phyloP scores from a whole-genome alignment of 495 filamentous ascomycete genomes.

The Pseudoneurospora amorphoporcata region DNA sequence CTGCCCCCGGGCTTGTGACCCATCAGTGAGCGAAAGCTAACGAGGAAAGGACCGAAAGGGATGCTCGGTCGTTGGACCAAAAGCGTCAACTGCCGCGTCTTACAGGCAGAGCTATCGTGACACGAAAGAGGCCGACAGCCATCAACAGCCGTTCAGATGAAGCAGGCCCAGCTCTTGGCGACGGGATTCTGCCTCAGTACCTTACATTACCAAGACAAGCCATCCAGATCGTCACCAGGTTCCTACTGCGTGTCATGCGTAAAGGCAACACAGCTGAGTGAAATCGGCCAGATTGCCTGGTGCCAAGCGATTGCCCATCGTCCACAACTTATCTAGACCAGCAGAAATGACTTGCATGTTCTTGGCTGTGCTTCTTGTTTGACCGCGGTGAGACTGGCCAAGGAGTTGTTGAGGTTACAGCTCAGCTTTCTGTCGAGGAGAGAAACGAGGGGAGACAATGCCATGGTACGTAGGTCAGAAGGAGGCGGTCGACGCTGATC shows the following conservation, averaged over 20 bases:
- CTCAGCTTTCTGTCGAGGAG: background rate
- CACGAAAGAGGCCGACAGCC: background rate
- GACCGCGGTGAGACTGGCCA: background rate
- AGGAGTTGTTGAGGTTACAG: background rate
- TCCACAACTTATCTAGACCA: background rate
- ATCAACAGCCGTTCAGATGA: conserved; percentile 8
- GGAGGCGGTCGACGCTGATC: background rate
- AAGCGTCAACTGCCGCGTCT: background rate
- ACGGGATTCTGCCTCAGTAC: conserved; percentile 16
- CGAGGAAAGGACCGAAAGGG: conserved; percentile 3
- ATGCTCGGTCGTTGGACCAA: background rate
- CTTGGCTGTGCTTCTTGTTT: background rate
- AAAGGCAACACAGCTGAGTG: background rate
- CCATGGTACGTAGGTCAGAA: background rate
- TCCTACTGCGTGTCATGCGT: background rate
- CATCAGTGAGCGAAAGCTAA: background rate
- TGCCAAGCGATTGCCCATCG: background rate
- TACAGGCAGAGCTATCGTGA: conserved; percentile 2
- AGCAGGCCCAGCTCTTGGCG: conserved; percentile 22
- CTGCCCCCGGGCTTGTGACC: background rate
- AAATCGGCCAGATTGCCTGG: background rate
- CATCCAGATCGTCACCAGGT: conserved; percentile 5
- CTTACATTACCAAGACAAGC: conserved; percentile 16
- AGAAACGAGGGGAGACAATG: background rate
- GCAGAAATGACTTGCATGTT: background rate